Evolutionary conservation across 2,329 filamentous ascomycete genomes (phyloP), one percentile per base, ranked within the genome.

Genomic region (Elsinoe fawcettii): DNA sequence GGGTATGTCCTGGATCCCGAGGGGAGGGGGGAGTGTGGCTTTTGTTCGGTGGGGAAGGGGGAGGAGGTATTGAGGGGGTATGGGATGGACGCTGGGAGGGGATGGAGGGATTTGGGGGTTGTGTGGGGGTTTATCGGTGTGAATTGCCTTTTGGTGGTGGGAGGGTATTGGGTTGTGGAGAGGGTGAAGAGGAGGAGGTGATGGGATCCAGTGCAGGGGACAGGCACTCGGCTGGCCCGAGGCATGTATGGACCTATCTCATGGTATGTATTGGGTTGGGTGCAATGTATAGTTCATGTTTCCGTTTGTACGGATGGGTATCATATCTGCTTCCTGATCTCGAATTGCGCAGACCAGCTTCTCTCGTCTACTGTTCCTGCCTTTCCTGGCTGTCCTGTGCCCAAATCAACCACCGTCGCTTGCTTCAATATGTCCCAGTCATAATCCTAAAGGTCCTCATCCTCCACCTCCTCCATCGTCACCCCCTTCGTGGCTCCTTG

Each of bases 1-100:
- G 41, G 18, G 20, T 46, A 46, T 46, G 41, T 46, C 2, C 20
- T 46, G 12, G 22, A 25, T 25, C 20, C 9, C 91, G 79, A 60
- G 81, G 83, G 23, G 85, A 72, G 54, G 58, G 97, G 81, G 55
- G 90, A 85, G 36, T 88, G 84, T 18, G 93, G 93, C 70, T 99
- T 97, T 67, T 88, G 87, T 59, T 84, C 82, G 16, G 90, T 89
- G 59, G 97, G 83, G 69, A 92, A 91, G 73, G 97, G 92, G 69
- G 92, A 95, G 65, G 90, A 85, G 56, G 88, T 85, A 68, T 90
- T 93, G 64, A 89, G 86, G 56, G 87, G 84, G n/a, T 76, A 76
- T 14, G 79, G 76, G 66, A 81, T 82, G 63, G 75, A 72, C 66
- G 85, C 84, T 65, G 81, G 82, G 34, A 83, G 69, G 27, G 75